Base-by-base conservation (phyloP, 345 rosid species). In the Lepidium aucheri region DNA sequence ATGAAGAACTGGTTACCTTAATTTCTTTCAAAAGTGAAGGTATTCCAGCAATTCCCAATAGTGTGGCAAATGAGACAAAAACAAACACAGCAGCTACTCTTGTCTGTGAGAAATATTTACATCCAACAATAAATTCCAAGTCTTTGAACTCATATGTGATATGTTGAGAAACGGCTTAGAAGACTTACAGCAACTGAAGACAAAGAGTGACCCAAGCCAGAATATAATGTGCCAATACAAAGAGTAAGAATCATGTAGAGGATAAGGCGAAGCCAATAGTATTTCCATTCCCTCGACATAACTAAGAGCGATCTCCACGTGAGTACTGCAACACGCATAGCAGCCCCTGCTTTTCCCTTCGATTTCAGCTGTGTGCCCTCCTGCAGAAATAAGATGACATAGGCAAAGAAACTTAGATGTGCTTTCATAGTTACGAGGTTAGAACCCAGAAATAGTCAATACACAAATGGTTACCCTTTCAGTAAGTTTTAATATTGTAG, bases 211-310 rank as follows among this genome's bases (percentile, higher is more conserved):
- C 96, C 95, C 61, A 94, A 78, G 68, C 96, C 90, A 9, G 99
- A 91, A 74, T 88, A 94, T 13, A 89, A 83, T 0, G 93, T 90
- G 47, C 95, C 93, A 56, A 94, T 74, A 65, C 84, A 83, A 54
- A 94, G 85, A 6, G 91, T 76, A 52, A 94, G 95, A 53, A 87
- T 77, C 91, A 88, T 87, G 67, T 67, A 88, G 46, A 94, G 90
- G 79, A 91, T 78, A 64, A 94, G 87, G 4, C 99, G 85, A 68
- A 94, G 87, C 99, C 99, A 94, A 76, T 88, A 90, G 82, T 94
- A 90, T 72, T 88, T 88, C 99, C 97, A 94, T 72, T 94, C 99
- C 62, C 97, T 88, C 4, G 99, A 94, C 97, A 90, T 94, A 53
- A 90, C 84, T 68, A 90, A 78, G 63, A 94, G 77, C 8, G 99